Conservation (phyloP, 768 basidiomycete genomes). For the Rhodotorula graminis region DNA sequence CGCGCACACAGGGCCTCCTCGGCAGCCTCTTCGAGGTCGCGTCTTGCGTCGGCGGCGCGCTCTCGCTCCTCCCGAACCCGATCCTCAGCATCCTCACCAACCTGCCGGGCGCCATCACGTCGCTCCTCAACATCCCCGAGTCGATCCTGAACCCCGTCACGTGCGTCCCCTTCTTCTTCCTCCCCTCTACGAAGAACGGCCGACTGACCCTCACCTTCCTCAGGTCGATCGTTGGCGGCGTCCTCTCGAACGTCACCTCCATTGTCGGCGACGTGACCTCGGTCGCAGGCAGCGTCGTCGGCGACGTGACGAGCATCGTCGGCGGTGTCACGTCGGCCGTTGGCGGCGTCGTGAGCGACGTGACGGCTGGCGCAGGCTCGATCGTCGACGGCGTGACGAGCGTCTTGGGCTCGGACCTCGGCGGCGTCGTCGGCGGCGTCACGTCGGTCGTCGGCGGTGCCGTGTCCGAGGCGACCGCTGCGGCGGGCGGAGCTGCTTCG, state of each 20-base stretch:
- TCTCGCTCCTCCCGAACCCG: conserved; percentile 1
- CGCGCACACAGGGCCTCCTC: neutral
- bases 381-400: conserved; percentile 6
- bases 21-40: conserved; percentile 1
- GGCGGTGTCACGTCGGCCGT: no score
- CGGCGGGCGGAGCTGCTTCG: neutral
- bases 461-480: neutral
- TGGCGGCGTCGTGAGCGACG: neutral
- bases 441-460: neutral
- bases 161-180: neutral
- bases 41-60: conserved; percentile 6
- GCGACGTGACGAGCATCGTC: neutral
- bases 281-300: neutral
- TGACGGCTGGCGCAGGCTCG: neutral
- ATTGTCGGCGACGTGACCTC: neutral
- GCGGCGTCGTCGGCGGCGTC: conserved; percentile 2
- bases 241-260: neutral
- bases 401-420: neutral
- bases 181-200: no score
- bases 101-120: conserved; percentile 20
- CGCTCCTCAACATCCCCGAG: conserved; percentile 11
- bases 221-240: neutral
- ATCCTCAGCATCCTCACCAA: neutral
- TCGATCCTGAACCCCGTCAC: conserved; percentile 9
- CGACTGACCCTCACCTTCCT: neutral